Conservation (phyloP, 441 rosid species). For the Macaranga tanarius region DNA sequence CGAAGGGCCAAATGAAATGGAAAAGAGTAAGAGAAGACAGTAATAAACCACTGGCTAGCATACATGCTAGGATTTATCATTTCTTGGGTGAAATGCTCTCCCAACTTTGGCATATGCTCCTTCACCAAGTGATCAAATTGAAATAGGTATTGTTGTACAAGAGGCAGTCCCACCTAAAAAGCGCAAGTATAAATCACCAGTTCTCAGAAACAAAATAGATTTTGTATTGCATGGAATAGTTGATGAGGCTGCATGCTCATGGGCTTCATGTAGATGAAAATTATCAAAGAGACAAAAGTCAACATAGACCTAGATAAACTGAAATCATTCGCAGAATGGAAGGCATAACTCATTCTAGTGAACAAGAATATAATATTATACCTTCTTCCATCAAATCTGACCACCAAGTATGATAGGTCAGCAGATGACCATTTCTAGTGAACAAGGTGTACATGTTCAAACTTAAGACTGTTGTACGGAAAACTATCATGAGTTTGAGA, state of each 20-base stretch:
- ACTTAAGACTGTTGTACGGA: not conserved
- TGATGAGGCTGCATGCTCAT: not conserved
- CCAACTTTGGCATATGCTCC: conserved; percentile 83
- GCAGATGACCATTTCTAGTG: not conserved
- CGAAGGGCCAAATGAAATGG: conserved; percentile 89
- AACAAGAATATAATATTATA: not conserved
- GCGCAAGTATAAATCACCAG: conserved; percentile 14
- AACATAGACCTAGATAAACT: not conserved
- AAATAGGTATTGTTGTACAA: conserved; percentile 83
- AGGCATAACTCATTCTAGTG: not conserved
- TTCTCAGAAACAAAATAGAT: not conserved
- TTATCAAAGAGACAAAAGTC: not conserved
- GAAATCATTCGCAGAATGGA: not conserved
- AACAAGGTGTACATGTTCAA: not conserved
- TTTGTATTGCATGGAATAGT: not conserved
- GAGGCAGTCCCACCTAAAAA: conserved; percentile 82
- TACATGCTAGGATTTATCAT: conserved; percentile 99
- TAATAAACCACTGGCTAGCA: conserved; percentile 98
- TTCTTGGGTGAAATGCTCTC: conserved; percentile 79
- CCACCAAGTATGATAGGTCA: not conserved
- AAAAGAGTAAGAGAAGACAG: conserved; percentile 85
- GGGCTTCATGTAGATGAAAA: not conserved
- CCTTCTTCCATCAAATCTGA: not conserved
- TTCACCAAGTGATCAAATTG: conserved; percentile 74
- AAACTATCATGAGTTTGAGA: not conserved